Conservation (phyloP, 371 early-diverging fungal species). For the Mortierella sp. region DNA sequence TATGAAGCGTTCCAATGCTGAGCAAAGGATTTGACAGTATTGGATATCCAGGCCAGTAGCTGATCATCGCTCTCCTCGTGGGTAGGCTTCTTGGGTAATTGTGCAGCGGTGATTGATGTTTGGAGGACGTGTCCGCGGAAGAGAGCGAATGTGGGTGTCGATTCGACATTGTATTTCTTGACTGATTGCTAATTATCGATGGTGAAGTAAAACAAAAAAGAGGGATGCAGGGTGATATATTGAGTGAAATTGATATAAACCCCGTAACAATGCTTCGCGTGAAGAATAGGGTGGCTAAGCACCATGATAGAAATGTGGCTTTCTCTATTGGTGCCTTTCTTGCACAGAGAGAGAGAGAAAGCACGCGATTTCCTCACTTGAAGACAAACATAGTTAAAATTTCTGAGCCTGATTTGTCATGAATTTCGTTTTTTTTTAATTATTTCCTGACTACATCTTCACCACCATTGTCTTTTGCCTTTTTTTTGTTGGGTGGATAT, state of each 20-base stretch:
- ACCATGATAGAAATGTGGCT: not conserved
- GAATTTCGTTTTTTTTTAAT: not conserved
- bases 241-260: not conserved
- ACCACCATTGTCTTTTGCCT: not conserved
- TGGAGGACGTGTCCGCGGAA: constrained; percentile 48
- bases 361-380: constrained; percentile 28
- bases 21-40: constrained; percentile 26
- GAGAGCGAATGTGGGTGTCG: constrained; percentile 43
- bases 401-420: constrained; percentile 13
- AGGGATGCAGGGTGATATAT: not conserved
- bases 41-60: constrained; percentile 38
- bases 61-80: constrained; percentile 47
- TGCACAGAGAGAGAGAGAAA: not conserved
- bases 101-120: constrained; percentile 37
- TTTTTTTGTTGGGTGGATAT: not conserved
- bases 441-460: too few relatives aligned
- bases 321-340: too few relatives aligned
- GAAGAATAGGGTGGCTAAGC: too few relatives aligned
- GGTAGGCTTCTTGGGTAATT: constrained; percentile 37
- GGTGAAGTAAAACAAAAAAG: not conserved
- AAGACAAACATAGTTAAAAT: not conserved
- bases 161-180: constrained; percentile 31
- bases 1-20: constrained; percentile 49
- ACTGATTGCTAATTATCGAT: constrained; percentile 29
- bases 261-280: too few relatives aligned